Evolutionary conservation across 352 stramenopile species (phyloP).

Genomic region (Elongisporangium senticosum): DNA sequence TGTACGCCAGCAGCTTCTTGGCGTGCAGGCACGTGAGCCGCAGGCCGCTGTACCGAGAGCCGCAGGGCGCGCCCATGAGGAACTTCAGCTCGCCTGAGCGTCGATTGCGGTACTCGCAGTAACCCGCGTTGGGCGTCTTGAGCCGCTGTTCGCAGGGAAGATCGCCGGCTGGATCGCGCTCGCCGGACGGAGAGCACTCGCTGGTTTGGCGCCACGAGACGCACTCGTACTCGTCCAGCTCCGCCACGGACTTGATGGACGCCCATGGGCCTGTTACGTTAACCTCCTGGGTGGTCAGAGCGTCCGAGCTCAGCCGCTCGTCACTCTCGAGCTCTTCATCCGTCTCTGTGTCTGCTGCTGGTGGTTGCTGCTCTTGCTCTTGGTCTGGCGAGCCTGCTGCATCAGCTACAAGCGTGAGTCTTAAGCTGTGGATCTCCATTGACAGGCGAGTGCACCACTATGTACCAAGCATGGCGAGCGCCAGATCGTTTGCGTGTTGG

Average conservation of each 20-base stretch:
- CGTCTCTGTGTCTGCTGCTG: background rate
- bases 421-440: background rate
- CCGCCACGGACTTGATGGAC: slow-evolving; percentile 4
- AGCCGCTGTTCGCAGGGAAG: slow-evolving; percentile 19
- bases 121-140: slow-evolving; percentile 28
- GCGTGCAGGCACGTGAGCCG: slow-evolving; percentile 38
- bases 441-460: too few species aligned
- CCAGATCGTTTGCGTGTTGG: background rate
- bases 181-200: slow-evolving; percentile 34
- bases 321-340: background rate
- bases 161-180: slow-evolving; percentile 23
- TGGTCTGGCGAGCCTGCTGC: background rate
- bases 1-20: slow-evolving; percentile 40
- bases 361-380: background rate
- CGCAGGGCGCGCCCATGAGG: slow-evolving; percentile 43
- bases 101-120: slow-evolving; percentile 43
- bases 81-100: slow-evolving; percentile 20
- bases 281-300: background rate
- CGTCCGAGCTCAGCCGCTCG: background rate
- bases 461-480: background rate
- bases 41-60: slow-evolving; percentile 36
- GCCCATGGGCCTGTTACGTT: background rate
- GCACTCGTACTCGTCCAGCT: slow-evolving; percentile 48
- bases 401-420: background rate
- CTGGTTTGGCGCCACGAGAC: slow-evolving; percentile 38